phyloP scores from a whole-genome alignment of 306 rosid species.

The Oxytropis ochrocephala region DNA sequence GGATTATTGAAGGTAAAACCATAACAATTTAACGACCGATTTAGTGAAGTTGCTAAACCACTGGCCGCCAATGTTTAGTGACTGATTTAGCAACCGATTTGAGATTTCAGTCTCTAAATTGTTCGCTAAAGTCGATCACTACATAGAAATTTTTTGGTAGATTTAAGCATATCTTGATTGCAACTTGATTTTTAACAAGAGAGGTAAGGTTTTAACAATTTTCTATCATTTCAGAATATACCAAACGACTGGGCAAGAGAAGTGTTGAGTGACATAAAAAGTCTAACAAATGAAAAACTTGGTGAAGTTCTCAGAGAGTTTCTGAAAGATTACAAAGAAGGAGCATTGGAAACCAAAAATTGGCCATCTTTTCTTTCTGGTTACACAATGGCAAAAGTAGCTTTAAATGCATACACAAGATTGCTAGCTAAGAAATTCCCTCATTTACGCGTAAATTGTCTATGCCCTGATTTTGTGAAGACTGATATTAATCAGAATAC shows the following conservation, averaged over 20 bases:
- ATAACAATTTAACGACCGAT: background rate
- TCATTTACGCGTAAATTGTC: slow-evolving; percentile 20
- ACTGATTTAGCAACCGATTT: no score
- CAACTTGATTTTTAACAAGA: background rate
- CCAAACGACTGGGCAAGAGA: slow-evolving; percentile 48
- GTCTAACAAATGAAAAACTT: slow-evolving; percentile 33
- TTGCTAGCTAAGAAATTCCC: slow-evolving; percentile 39
- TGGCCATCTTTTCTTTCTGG: slow-evolving; percentile 42
- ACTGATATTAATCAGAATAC: slow-evolving; percentile 36
- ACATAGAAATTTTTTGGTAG: no score
- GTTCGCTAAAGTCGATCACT: no score
- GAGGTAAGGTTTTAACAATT: no score
- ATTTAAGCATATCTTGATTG: background rate
- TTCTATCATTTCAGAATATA: slow-evolving; percentile 19
- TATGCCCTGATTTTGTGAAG: slow-evolving; percentile 40
- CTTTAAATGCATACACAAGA: slow-evolving; percentile 49
- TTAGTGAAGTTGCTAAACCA: no score
- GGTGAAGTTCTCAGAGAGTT: slow-evolving; percentile 29
- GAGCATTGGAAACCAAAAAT: slow-evolving; percentile 29
- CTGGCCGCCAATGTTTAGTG: no score
- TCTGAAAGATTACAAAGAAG: slow-evolving; percentile 45
- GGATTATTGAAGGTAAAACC: slow-evolving; percentile 31
- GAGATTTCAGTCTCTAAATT: no score
- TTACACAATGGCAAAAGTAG: slow-evolving; percentile 41
- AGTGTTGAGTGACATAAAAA: slow-evolving; percentile 34